phyloP scores from a whole-genome alignment of 2,329 filamentous ascomycete genomes.

The Aureobasidium lini region DNA sequence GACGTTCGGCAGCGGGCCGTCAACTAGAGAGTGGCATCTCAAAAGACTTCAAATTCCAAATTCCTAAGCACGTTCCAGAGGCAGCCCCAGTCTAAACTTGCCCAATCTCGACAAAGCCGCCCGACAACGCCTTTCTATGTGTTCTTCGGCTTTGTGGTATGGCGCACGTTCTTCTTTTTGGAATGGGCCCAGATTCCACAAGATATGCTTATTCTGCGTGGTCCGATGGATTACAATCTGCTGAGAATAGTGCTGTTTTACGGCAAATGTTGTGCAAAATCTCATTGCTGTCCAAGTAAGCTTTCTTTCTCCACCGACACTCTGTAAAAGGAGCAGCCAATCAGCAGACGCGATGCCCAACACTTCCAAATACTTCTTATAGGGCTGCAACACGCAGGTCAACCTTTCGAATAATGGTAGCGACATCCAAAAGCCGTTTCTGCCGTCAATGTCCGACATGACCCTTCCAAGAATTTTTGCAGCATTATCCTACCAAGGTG shows the following conservation, averaged over 20 bases:
- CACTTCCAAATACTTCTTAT: slow-evolving; percentile 8
- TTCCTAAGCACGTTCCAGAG: neutral
- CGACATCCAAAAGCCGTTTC: neutral
- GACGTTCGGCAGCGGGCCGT: neutral
- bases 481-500: neutral
- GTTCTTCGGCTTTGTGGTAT: neutral
- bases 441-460: neutral
- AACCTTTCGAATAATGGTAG: neutral
- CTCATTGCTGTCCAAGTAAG: neutral
- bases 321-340: neutral
- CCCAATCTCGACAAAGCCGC: neutral
- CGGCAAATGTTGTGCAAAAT: neutral
- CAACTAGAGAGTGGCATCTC: neutral
- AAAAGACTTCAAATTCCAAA: neutral
- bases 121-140: neutral
- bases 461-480: neutral
- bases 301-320: neutral
- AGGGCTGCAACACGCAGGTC: neutral
- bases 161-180: neutral
- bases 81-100: slow-evolving; percentile 7
- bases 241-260: neutral
- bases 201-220: neutral
- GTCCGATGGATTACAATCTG: neutral
- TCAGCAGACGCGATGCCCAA: neutral
- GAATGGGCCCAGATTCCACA: neutral